phyloP scores from a whole-genome alignment of 139 green algal genomes.

The Astrephomene gubernaculifera region DNA sequence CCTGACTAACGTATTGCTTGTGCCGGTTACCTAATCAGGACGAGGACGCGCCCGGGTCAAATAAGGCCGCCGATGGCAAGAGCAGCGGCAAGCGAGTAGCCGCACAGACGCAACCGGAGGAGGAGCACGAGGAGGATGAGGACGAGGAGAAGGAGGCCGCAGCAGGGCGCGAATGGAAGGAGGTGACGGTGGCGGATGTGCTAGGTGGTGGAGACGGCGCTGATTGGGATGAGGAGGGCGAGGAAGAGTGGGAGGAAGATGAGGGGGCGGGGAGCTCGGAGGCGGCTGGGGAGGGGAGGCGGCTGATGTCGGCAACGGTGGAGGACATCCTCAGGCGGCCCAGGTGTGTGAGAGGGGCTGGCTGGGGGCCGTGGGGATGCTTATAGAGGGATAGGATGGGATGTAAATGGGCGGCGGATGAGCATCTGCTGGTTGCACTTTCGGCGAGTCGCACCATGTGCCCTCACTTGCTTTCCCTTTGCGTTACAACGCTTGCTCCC shows the following conservation, averaged over 20 bases:
- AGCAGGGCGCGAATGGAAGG: too few relatives aligned
- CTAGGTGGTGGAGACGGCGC: too few relatives aligned
- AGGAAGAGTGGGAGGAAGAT: background rate
- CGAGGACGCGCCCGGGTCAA: constrained; percentile 16
- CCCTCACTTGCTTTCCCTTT: too few relatives aligned
- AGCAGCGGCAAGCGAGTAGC: background rate
- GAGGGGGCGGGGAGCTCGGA: background rate
- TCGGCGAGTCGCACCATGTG: too few relatives aligned
- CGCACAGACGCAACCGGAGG: background rate
- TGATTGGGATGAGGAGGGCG: constrained; percentile 24
- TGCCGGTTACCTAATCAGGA: background rate
- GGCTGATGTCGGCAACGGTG: constrained; percentile 44
- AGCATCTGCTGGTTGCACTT: too few relatives aligned
- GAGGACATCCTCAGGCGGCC: constrained; percentile 53
- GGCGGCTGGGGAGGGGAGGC: background rate
- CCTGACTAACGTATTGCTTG: background rate
- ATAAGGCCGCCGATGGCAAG: background rate
- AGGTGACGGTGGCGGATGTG: too few relatives aligned
- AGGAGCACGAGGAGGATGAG: background rate
- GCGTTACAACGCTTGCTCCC: too few relatives aligned
- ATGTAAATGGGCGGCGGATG: too few relatives aligned
- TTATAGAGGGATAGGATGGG: too few relatives aligned
- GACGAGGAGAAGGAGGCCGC: background rate
- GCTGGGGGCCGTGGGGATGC: too few relatives aligned
- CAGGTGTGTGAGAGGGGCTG: constrained; percentile 1